A percentile compares a stretch with the other conserved stretches of the same genome.
These are phyloP conservation scores for Aureobasidium musti DNA, from an alignment of 2,329 filamentous ascomycete species.

Conservation along the genomic window DNA sequence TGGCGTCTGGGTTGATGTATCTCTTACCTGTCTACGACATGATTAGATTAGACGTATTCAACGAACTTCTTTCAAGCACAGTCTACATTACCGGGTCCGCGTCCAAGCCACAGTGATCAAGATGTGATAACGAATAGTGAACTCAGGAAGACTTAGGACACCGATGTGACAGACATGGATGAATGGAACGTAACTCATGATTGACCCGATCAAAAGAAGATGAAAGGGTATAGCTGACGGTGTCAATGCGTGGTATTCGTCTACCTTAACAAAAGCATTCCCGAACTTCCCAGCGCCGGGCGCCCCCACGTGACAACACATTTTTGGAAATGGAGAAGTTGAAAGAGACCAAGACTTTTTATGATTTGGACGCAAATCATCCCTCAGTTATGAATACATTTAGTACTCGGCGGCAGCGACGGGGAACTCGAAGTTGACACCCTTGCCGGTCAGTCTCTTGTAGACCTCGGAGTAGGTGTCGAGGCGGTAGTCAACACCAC, in stretches of 20 bases:
- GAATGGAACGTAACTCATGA: conserved; percentile 21
- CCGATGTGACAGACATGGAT: not conserved
- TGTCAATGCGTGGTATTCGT: conserved; percentile 29
- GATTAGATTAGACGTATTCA: not conserved
- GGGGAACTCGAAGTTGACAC: conserved; percentile 98
- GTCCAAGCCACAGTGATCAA: not conserved
- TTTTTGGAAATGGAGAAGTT: conserved; percentile 17
- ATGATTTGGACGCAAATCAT: conserved; percentile 26
- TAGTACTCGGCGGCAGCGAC: conserved; percentile 83
- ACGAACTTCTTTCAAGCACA: not conserved
- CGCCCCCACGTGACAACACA: conserved; percentile 30
- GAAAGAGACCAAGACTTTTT: conserved; percentile 28
- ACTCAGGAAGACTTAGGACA: not conserved
- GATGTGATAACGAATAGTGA: not conserved
- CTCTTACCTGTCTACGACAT: conserved; percentile 2
- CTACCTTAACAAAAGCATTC: conserved; percentile 18
- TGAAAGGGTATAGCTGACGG: conserved; percentile 15
- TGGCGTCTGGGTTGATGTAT: conserved; percentile 16
- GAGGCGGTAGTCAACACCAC: conserved; percentile 98
- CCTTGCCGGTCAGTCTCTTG: conserved; percentile 94
- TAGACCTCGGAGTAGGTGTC: conserved; percentile 99
- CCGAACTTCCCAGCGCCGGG: conserved; percentile 25
- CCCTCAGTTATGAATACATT: conserved; percentile 42
- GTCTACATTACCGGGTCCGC: not conserved
- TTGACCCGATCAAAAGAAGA: conserved; percentile 21